Base-by-base conservation (phyloP, 2,329 filamentous ascomycete species). In the Nigrospora sphaerica region DNA sequence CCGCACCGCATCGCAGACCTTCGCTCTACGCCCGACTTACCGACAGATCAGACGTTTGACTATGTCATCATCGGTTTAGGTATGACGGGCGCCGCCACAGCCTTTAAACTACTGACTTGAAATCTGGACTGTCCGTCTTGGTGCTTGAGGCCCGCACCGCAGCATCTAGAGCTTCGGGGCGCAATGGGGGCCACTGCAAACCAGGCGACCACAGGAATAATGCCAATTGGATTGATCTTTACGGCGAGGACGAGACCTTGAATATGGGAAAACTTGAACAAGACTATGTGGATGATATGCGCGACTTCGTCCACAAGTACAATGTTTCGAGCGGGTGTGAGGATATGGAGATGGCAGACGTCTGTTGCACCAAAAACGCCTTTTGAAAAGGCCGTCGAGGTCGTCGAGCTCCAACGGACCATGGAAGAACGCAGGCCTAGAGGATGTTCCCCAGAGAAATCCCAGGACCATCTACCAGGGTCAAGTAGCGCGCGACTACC, bases 61-160 rank as follows among this genome's bases (percentile, higher is more conserved):
- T 42, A 42, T 42, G 28, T 42, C 39, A 42, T 42, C n/a, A 33
- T 42, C 28, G 39, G 39, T 32, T 42, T 23, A 19, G 39, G 39
- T 7, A 12, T 42, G 10, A 18, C 39, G 7, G 39, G 39, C 11
- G 28, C 39, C 10, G 39, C 39, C 23, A 42, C 39, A 16, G 39
- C 39, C 5, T 42, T 42, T 23, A 42, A 42, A n/a, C n/a, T 42
- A 3, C 10, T 42, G 39, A 42, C 9, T n/a, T 23, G 39, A n/a
- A 42, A 12, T 23, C 39, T 4, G 12, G 10, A 16, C n/a, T 42
- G n/a, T 42, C 28, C 1, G 11, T 42, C 11, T 23, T 42, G 6
- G 32, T 42, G 39, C 28, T 42, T 17, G 39, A 42, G 28, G 39
- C 39, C 39, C 39, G 39, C 4, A 9, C 28, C n/a, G 28, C 39